phyloP scores from a whole-genome alignment of 2,329 filamentous ascomycete genomes.

The Pseudogymnoascus sp. region DNA sequence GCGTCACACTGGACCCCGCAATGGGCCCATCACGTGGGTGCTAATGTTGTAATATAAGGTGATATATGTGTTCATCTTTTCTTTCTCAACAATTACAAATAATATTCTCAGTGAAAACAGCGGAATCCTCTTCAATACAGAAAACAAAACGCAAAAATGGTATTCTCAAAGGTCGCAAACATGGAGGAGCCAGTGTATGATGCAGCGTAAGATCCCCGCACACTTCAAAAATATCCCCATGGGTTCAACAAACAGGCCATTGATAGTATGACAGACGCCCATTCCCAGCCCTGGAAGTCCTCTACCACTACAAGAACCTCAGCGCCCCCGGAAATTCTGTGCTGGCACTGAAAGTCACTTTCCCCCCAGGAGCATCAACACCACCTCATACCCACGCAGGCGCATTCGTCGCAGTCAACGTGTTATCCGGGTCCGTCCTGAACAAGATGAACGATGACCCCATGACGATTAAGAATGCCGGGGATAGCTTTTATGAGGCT shows the following conservation, averaged over 20 bases:
- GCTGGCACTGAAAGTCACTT: conserved; percentile 31
- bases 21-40: neutral
- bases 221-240: neutral
- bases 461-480: conserved; percentile 27
- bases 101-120: neutral
- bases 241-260: neutral
- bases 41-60: neutral
- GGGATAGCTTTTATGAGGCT: conserved; percentile 36
- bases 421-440: conserved; percentile 33
- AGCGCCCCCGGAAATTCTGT: conserved; percentile 35
- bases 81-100: neutral
- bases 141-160: neutral
- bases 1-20: neutral
- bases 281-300: conserved; percentile 24
- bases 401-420: conserved; percentile 33
- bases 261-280: conserved; percentile 23
- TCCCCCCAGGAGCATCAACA: conserved; percentile 32
- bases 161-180: conserved; percentile 7
- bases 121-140: neutral
- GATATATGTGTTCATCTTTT: neutral
- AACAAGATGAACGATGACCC: conserved; percentile 43
- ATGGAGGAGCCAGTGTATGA: conserved; percentile 9
- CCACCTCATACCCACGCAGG: conserved; percentile 40
- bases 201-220: neutral
- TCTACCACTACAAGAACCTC: conserved; percentile 31